Evolutionary conservation across 2,329 filamentous ascomycete genomes (phyloP).

Genomic region (Sclerotinia minor): DNA sequence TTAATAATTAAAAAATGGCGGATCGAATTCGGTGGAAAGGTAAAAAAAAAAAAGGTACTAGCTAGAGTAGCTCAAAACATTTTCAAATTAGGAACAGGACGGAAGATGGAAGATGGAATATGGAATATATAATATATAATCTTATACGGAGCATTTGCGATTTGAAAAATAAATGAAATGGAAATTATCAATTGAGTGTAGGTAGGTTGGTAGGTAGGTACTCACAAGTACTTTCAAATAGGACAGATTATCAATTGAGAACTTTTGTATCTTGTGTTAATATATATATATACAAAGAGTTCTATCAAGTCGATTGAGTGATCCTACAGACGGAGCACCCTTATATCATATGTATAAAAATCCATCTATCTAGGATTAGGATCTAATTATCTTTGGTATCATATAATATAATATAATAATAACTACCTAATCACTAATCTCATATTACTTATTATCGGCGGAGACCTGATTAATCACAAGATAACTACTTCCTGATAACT

Average conservation of each 20-base stretch:
- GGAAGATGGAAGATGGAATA: no score
- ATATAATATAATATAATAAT: no score
- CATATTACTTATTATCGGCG: no score
- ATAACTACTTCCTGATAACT: background rate
- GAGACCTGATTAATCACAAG: background rate
- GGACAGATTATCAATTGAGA: background rate
- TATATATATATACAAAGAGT: no score
- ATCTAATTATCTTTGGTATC: no score
- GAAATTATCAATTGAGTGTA: conserved; percentile 1
- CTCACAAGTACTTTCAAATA: background rate
- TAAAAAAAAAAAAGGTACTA: background rate
- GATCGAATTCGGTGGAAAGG: background rate
- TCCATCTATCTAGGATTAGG: no score
- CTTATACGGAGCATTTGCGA: background rate
- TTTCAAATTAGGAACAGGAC: background rate
- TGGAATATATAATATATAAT: background rate
- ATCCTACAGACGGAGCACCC: no score
- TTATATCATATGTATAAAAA: no score
- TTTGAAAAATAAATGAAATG: background rate
- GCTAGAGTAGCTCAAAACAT: background rate
- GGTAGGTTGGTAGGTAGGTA: no score
- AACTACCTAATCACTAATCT: no score
- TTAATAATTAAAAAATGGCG: background rate
- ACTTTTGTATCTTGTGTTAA: no score
- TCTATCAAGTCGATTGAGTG: no score